A percentile compares a stretch with the other conserved stretches of the same genome.
Evolutionary conservation across 352 stramenopile genomes (phyloP).

Genomic region (Pythium monospermum): DNA sequence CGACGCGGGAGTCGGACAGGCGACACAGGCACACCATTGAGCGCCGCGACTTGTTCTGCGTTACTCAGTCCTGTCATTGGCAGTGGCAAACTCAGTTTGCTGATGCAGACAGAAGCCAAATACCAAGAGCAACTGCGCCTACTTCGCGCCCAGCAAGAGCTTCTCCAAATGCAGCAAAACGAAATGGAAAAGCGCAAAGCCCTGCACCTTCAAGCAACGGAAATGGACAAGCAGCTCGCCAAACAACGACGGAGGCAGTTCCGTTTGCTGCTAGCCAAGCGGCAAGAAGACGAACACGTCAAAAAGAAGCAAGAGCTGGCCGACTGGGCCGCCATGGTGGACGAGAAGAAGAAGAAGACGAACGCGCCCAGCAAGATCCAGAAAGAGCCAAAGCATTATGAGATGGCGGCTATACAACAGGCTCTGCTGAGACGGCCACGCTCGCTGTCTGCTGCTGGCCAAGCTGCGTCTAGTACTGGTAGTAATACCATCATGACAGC

Average conservation of each 20-base stretch:
- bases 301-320: background rate
- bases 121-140: conserved; percentile 47
- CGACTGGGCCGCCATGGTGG: background rate
- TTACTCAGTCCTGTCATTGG: no score
- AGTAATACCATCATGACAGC: conserved; percentile 9
- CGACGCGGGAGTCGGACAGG: conserved; percentile 4
- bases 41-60: no score
- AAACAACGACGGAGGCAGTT: conserved; percentile 22
- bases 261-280: conserved; percentile 8
- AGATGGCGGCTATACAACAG: no score
- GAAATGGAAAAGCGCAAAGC: conserved; percentile 35
- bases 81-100: conserved; percentile 38
- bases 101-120: conserved; percentile 52
- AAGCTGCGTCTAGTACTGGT: no score
- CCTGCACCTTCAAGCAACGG: conserved; percentile 28
- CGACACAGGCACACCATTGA: background rate
- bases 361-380: background rate
- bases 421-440: background rate
- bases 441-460: no score
- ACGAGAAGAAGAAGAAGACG: no score
- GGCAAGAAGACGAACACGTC: conserved; percentile 29
- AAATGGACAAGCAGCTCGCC: conserved; percentile 26
- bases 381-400: background rate
- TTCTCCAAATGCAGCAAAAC: conserved; percentile 40
- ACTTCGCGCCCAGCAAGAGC: conserved; percentile 37